Conservation (phyloP, 768 basidiomycete species). For the button mushroom (Agaricus bisporus) region DNA sequence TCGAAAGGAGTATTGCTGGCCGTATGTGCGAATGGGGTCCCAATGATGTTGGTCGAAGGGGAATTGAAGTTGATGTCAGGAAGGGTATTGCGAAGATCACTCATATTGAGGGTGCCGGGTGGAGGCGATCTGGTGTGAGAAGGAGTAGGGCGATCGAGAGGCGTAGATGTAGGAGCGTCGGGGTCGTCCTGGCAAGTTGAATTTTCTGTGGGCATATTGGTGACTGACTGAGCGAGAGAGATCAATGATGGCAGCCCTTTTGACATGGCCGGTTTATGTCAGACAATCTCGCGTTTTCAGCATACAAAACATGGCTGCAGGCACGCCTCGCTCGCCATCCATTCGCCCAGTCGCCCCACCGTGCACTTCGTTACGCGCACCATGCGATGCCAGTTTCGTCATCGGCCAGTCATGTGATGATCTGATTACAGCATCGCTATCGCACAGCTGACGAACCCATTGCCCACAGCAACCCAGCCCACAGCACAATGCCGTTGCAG, state of each 20-base stretch:
- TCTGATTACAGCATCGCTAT: background rate
- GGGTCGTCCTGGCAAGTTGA: too few relatives aligned
- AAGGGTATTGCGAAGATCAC: conserved; percentile 16
- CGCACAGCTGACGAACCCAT: background rate
- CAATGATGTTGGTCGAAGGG: conserved; percentile 21
- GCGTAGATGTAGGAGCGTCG: background rate
- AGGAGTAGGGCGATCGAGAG: too few relatives aligned
- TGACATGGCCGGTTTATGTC: conserved; percentile 2
- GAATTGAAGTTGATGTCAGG: conserved; percentile 22
- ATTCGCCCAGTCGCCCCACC: background rate
- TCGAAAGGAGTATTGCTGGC: conserved; percentile 19
- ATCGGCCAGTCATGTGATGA: background rate
- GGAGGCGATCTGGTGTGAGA: conserved; percentile 6
- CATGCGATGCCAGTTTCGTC: background rate
- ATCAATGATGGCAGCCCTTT: conserved; percentile 10
- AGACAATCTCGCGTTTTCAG: background rate
- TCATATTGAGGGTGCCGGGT: conserved; percentile 15
- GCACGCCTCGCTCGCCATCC: background rate
- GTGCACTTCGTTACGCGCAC: background rate
- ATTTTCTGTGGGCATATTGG: conserved; percentile 7
- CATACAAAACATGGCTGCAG: background rate
- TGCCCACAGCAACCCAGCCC: background rate
- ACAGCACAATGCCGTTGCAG: background rate
- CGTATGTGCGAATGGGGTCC: conserved; percentile 22
- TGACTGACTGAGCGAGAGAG: background rate